Base-by-base conservation (phyloP, 2,329 filamentous ascomycete species). In the Plenodomus lindquistii region DNA sequence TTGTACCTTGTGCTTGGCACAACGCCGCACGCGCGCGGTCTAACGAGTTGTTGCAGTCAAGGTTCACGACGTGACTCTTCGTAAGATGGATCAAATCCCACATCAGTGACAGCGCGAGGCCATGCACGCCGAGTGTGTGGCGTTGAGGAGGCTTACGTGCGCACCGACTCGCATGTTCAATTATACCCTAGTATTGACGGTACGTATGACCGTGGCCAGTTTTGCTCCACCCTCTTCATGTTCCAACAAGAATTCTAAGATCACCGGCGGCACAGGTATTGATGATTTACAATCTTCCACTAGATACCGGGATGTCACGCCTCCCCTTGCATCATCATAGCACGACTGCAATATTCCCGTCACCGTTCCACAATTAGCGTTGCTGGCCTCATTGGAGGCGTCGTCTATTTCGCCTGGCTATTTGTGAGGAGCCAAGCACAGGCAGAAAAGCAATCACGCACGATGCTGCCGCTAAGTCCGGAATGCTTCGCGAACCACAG, bases 351-450 rank as follows among this genome's bases (percentile, higher is more conserved):
- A 56, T 54, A 46, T 45, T 52, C 44, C 57, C 54, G 56, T 62
- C 58, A 63, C 57, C 49, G 61, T 69, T 60, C 57, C 66, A 68
- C 63, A 51, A 54, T 63, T 66, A 66, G 65, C 59, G 65, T 53
- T 58, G 54, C 48, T 44, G 56, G 55, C 49, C 53, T 56, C 48
- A 53, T 24, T 42, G 51, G 44, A 55, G 55, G 52, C 55, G 52
- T 52, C 48, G 47, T 40, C 46, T 52, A 51, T 50, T 42, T 52
- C 48, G 44, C 38, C 54, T 50, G 52, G 46, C 42, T 41, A 38
- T 38, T 37, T 51, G 41, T 44, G 27, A 46, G 41, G 42, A 38
- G 57, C 55, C 58, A 60, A 63, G 64, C 40, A 54, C 58, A 60
- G 62, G 64, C 40, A 54, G 54, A 65, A 60, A 66, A 69, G 67